phyloP scores from a whole-genome alignment of 106 monocot genomes.

The Platanthera guangdongensis region DNA sequence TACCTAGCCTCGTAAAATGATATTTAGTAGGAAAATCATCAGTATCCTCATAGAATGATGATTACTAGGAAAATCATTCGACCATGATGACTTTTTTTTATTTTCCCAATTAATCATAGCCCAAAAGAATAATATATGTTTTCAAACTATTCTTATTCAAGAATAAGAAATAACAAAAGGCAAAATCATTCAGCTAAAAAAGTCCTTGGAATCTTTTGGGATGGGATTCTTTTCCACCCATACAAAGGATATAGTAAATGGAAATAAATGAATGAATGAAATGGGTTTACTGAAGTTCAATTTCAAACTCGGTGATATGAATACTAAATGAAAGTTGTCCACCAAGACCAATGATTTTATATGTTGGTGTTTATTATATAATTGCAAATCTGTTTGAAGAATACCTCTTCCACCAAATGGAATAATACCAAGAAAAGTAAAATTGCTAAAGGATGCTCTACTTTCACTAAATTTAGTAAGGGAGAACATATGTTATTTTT shows the following conservation, averaged over 20 bases:
- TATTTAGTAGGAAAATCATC: not conserved
- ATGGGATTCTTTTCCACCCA: not conserved
- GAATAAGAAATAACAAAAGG: not conserved
- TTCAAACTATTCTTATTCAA: not conserved
- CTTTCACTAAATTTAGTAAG: not conserved
- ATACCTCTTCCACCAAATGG: not conserved
- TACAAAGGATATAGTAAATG: not conserved
- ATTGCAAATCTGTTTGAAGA: not conserved
- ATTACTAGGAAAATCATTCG: not conserved
- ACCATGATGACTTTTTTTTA: not conserved
- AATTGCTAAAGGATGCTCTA: not conserved
- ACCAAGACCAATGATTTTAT: slow-evolving; percentile 2
- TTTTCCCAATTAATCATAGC: not conserved
- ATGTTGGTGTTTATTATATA: not conserved
- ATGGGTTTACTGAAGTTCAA: not conserved
- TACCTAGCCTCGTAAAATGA: not conserved
- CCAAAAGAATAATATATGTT: slow-evolving; percentile 1
- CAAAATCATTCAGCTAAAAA: not conserved
- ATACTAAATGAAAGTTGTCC: not conserved
- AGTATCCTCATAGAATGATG: not conserved
- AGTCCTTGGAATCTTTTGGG: not conserved
- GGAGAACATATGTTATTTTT: not conserved
- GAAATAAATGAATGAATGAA: not conserved
- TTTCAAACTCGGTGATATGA: not conserved
- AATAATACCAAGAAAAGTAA: not conserved